Percentiles rank a stretch among this genome's conserved stretches.
Conservation (phyloP, 1,284 basidiomycete genomes). For the Sanghuangporus weigelae region DNA sequence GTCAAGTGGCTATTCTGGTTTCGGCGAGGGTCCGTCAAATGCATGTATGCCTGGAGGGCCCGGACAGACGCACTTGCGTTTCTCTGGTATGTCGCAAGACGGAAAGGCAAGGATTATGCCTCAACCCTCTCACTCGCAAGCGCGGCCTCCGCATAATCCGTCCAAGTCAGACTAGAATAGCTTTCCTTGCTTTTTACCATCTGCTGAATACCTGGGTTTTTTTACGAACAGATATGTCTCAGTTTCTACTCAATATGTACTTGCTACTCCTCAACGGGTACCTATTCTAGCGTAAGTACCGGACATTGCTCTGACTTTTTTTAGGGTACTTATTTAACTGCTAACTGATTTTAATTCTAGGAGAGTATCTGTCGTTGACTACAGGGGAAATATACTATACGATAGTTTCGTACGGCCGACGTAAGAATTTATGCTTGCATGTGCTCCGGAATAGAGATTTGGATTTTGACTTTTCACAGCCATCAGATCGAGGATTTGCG, state of each 20-base stretch:
- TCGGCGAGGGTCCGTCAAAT: not conserved
- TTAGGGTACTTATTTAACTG: constrained; percentile 27
- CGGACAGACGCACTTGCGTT: not conserved
- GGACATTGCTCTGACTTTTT: not conserved
- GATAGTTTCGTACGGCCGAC: constrained; percentile 53
- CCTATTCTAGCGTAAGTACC: constrained; percentile 50
- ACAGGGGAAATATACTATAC: constrained; percentile 42
- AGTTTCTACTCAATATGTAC: constrained; percentile 41
- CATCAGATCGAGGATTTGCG: constrained; percentile 45
- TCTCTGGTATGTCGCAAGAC: not conserved
- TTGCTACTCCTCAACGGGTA: constrained; percentile 34
- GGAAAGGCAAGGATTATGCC: not conserved
- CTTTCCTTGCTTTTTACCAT: not conserved
- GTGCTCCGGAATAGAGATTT: not conserved
- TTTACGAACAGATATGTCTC: constrained; percentile 37
- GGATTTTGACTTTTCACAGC: constrained; percentile 24
- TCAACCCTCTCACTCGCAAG: not conserved
- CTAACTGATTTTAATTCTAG: constrained; percentile 19
- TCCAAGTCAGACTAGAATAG: constrained; percentile 22
- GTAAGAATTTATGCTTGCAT: constrained; percentile 28
- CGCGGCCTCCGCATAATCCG: constrained; percentile 16
- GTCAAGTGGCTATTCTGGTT: not conserved
- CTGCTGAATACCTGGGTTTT: not conserved
- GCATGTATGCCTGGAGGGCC: too few species aligned
- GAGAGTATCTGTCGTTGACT: constrained; percentile 39